These are phyloP conservation scores for Talaromyces sp. DNA, from an alignment of 2,329 filamentous ascomycete genomes.

Conservation along the genomic window DNA sequence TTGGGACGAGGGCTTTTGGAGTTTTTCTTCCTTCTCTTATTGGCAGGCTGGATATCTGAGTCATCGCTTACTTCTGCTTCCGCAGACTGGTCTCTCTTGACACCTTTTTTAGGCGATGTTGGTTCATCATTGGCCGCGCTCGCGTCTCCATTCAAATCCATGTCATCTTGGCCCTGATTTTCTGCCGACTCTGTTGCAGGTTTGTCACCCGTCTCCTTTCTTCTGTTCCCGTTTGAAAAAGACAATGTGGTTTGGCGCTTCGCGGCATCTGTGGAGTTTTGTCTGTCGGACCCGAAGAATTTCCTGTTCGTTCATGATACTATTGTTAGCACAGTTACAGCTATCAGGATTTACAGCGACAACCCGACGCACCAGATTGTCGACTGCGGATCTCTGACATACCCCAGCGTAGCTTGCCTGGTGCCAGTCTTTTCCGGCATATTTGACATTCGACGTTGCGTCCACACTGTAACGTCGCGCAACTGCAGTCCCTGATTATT, in stretches of 20 bases:
- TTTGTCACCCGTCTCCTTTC: conserved; percentile 30
- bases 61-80: conserved; percentile 47
- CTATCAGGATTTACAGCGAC: conserved; percentile 15
- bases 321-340: conserved; percentile 2
- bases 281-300: conserved; percentile 71
- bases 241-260: conserved; percentile 75
- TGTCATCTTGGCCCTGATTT: conserved; percentile 18
- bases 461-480: neutral
- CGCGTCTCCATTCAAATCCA: conserved; percentile 17
- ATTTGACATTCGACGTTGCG: neutral
- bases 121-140: conserved; percentile 19
- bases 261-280: conserved; percentile 51
- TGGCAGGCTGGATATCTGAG: conserved; percentile 58
- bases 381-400: conserved; percentile 71
- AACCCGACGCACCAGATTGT: conserved; percentile 63
- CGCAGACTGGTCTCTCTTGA: conserved; percentile 42
- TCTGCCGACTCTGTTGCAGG: conserved; percentile 19
- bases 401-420: conserved; percentile 85
- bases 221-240: conserved; percentile 60
- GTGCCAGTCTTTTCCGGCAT: conserved; percentile 29
- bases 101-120: conserved; percentile 23
- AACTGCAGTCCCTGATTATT: neutral
- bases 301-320: conserved; percentile 56
- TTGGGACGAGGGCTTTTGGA: conserved; percentile 28
- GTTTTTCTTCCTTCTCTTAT: conserved; percentile 48